Conservation (phyloP, 768 basidiomycete genomes). For the Tylopilus rubrobrunneus region DNA sequence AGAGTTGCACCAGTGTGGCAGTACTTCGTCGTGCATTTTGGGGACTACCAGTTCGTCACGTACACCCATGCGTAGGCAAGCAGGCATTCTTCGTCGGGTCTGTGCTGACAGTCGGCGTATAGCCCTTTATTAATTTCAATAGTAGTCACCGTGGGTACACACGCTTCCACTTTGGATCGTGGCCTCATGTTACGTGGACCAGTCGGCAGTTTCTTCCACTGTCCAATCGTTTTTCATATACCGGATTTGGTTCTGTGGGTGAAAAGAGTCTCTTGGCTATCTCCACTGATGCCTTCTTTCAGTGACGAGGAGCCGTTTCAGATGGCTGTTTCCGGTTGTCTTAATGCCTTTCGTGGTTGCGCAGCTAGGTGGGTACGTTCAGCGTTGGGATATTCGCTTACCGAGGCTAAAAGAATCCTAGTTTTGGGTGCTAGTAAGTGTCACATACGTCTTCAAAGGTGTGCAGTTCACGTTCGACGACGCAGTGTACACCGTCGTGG, state of each 20-base stretch:
- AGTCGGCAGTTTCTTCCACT: constrained; percentile 20
- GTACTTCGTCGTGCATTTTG: constrained; percentile 21
- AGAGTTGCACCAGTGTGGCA: constrained; percentile 19
- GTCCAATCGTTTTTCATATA: constrained; percentile 27
- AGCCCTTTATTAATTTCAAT: constrained; percentile 22
- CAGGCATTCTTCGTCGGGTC: constrained; percentile 3
- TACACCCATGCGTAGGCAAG: constrained; percentile 19
- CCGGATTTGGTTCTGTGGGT: constrained; percentile 23
- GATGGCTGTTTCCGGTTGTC: constrained; percentile 17
- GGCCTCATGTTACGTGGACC: constrained; percentile 11
- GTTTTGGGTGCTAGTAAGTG: constrained; percentile 17
- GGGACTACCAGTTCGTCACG: constrained; percentile 9
- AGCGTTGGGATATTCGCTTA: background rate
- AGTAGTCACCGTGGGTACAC: constrained; percentile 17
- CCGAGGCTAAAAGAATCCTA: constrained; percentile 5
- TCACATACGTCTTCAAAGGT: background rate
- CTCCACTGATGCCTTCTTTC: background rate
- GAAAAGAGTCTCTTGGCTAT: background rate
- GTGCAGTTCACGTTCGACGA: constrained; percentile 2
- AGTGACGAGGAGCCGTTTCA: constrained; percentile 16
- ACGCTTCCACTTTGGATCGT: background rate
- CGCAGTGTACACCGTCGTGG: constrained; percentile 15
- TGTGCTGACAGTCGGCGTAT: constrained; percentile 4
- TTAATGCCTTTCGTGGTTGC: constrained; percentile 17
- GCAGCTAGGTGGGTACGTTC: constrained; percentile 12